Conservation (phyloP, 768 basidiomycete genomes). For the Tremella fuciformis region DNA sequence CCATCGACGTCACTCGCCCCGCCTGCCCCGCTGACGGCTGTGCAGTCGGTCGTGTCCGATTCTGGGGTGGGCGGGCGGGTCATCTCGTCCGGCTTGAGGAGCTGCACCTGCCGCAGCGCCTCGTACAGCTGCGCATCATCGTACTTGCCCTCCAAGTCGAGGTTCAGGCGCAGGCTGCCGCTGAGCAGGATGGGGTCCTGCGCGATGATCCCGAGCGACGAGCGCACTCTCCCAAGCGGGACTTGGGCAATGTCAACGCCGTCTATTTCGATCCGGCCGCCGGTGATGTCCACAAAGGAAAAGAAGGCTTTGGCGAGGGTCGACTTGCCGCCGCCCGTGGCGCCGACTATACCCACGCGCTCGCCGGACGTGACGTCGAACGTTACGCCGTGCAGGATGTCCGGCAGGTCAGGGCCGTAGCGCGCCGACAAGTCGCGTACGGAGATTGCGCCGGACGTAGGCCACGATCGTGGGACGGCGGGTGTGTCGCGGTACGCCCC, state of each 20-base stretch:
- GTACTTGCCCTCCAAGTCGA: conserved; percentile 42
- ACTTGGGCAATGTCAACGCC: conserved; percentile 39
- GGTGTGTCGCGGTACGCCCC: conserved; percentile 1
- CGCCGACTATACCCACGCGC: conserved; percentile 46
- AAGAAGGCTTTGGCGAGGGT: conserved; percentile 48
- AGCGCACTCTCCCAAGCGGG: conserved; percentile 37
- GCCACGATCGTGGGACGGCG: conserved; percentile 16
- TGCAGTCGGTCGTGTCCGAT: conserved; percentile 8
- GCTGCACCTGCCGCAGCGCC: conserved; percentile 41
- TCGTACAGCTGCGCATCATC: conserved; percentile 42
- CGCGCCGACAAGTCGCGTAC: conserved; percentile 23
- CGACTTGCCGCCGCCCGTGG: conserved; percentile 46
- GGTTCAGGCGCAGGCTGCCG: conserved; percentile 44
- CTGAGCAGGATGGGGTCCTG: conserved; percentile 45
- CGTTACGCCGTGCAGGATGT: conserved; percentile 42
- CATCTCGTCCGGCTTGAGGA: conserved; percentile 16
- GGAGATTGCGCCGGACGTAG: conserved; percentile 18
- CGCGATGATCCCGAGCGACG: conserved; percentile 43
- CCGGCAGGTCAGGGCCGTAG: conserved; percentile 35
- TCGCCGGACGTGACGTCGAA: conserved; percentile 36
- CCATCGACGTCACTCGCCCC: neutral
- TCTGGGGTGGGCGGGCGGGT: conserved; percentile 11
- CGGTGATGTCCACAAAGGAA: conserved; percentile 43
- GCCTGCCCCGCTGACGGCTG: conserved; percentile 11
- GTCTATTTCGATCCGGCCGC: conserved; percentile 44